A percentile compares a stretch with the other conserved stretches of the same genome.
phyloP scores from a whole-genome alignment of 306 rosid genomes.

The Arachis hypogaea region DNA sequence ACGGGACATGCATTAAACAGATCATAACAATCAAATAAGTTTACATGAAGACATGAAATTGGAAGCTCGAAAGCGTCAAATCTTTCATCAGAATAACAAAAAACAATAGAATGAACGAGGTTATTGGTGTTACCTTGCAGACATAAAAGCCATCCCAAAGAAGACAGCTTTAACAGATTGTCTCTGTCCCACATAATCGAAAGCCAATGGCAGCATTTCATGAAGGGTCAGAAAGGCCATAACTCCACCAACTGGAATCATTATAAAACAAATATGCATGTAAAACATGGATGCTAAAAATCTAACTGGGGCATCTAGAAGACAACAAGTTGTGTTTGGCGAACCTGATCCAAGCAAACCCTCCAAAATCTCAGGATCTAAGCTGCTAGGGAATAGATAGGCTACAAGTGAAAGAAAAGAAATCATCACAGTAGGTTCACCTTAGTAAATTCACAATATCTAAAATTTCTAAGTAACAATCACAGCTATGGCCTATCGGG shows the following conservation, averaged over 20 bases:
- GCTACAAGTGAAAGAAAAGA: slow-evolving; percentile 53
- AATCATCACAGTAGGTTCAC: slow-evolving; percentile 37
- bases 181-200: slow-evolving; percentile 93
- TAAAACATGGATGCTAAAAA: slow-evolving; percentile 10
- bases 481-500: not conserved
- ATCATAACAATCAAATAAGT: too few relatives aligned
- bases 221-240: slow-evolving; percentile 95
- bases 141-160: slow-evolving; percentile 97
- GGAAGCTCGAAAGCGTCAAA: not conserved
- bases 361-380: slow-evolving; percentile 90
- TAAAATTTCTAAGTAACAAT: not conserved
- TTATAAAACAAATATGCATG: slow-evolving; percentile 18
- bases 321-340: slow-evolving; percentile 19
- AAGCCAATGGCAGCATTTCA: slow-evolving; percentile 94
- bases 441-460: slow-evolving; percentile 20
- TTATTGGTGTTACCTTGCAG: slow-evolving; percentile 73
- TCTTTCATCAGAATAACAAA: slow-evolving; percentile 15
- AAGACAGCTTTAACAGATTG: slow-evolving; percentile 91
- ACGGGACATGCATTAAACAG: not conserved
- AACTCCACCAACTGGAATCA: slow-evolving; percentile 82
- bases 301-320: slow-evolving; percentile 1
- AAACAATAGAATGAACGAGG: slow-evolving; percentile 30
- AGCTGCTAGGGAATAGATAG: slow-evolving; percentile 89
- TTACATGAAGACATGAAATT: too few relatives aligned
- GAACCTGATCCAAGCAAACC: slow-evolving; percentile 96